These are phyloP conservation scores for Cercospora sesami DNA, from an alignment of 2,329 filamentous ascomycete species.

Conservation along the genomic window DNA sequence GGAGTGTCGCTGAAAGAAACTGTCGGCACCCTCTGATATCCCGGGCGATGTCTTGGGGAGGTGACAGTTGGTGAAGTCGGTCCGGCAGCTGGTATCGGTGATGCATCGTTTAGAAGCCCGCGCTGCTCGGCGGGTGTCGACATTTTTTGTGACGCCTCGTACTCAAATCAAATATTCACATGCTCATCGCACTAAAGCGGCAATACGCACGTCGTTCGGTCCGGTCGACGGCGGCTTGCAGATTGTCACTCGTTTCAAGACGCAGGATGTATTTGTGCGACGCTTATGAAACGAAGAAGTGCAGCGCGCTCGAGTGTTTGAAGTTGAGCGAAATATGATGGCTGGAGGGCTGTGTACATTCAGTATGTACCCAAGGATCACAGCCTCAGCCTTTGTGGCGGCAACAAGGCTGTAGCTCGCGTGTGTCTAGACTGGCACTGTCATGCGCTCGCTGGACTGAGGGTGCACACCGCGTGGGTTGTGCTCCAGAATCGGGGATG, in stretches of 20 bases:
- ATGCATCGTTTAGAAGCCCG: constrained; percentile 23
- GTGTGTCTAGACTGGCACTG: constrained; percentile 6
- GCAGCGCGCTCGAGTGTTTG: background rate
- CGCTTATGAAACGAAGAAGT: constrained; percentile 12
- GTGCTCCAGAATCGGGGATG: constrained; percentile 1
- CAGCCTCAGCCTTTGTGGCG: constrained; percentile 10
- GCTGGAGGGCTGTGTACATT: constrained; percentile 3
- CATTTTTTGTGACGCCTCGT: constrained; percentile 21
- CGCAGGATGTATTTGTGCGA: background rate
- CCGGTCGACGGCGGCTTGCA: constrained; percentile 9
- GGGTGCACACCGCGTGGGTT: background rate
- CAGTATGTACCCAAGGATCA: constrained; percentile 1
- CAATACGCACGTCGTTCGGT: constrained; percentile 12
- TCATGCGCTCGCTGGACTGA: background rate
- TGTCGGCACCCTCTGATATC: constrained; percentile 41
- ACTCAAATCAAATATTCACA: constrained; percentile 8
- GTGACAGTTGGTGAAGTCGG: constrained; percentile 2
- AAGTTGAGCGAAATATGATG: constrained; percentile 3
- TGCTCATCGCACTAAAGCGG: constrained; percentile 11
- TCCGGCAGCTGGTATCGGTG: constrained; percentile 8
- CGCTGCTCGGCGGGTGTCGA: constrained; percentile 21
- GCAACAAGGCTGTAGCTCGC: constrained; percentile 10
- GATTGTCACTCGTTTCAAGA: constrained; percentile 18
- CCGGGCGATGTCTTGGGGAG: constrained; percentile 37
- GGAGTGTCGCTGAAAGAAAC: constrained; percentile 39